Percentiles rank a stretch among this genome's conserved stretches.
Conservation (phyloP, 768 basidiomycete species). For the Lyophyllum semitale region DNA sequence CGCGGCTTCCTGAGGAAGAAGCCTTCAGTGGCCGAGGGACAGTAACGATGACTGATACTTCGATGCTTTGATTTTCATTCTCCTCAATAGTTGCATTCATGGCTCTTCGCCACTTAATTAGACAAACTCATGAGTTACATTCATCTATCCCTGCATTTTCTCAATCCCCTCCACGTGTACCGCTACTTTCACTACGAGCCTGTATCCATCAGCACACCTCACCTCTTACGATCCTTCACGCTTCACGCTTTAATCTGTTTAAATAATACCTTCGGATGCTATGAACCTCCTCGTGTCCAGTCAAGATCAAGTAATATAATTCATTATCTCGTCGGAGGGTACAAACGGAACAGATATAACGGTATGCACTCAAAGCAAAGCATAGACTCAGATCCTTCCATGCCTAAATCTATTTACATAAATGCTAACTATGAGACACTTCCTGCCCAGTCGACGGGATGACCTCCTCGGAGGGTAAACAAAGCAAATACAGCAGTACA, state of each 20-base stretch:
- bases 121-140: not conserved
- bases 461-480: no score
- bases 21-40: slow-evolving; percentile 24
- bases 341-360: no score
- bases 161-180: slow-evolving; percentile 3
- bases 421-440: no score
- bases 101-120: not conserved
- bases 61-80: not conserved
- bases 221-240: not conserved
- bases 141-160: slow-evolving; percentile 10
- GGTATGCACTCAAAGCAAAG: not conserved
- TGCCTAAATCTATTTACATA: no score
- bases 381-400: no score
- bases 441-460: no score
- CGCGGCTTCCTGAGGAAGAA: slow-evolving; percentile 34
- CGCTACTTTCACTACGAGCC: slow-evolving; percentile 7
- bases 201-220: slow-evolving; percentile 11
- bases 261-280: not conserved
- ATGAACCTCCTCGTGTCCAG: not conserved
- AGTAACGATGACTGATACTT: not conserved
- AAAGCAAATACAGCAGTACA: not conserved
- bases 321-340: not conserved
- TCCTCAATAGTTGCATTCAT: not conserved
- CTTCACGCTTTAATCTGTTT: not conserved
- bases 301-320: not conserved